Conservation (phyloP, 441 rosid species). For the Euphorbia corollata region DNA sequence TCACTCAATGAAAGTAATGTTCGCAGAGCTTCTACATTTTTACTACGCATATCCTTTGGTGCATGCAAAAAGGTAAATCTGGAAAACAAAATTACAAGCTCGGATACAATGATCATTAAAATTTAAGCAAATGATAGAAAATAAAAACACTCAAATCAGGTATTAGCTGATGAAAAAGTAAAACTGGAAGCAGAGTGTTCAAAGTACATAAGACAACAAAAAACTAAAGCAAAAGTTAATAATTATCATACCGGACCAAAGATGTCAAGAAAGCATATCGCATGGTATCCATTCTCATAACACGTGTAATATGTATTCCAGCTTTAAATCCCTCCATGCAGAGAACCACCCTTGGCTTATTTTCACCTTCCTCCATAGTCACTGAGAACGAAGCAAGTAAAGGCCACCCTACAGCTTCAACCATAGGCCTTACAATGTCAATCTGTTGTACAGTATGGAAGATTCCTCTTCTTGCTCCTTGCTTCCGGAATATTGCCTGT, state of each 20-base stretch:
- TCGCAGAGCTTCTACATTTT: slow-evolving; percentile 95
- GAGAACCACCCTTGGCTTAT: slow-evolving; percentile 78
- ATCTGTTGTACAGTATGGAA: slow-evolving; percentile 70
- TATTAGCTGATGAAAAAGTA: background rate
- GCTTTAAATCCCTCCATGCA: slow-evolving; percentile 99
- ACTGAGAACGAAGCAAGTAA: slow-evolving; percentile 97
- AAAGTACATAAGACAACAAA: slow-evolving; percentile 8
- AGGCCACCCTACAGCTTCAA: slow-evolving; percentile 99
- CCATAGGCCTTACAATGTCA: slow-evolving; percentile 93
- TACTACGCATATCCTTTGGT: slow-evolving; percentile 94
- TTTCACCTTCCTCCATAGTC: slow-evolving; percentile 99
- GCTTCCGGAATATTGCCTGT: slow-evolving; percentile 83
- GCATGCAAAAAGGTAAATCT: slow-evolving; percentile 99
- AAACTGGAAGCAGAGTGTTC: background rate
- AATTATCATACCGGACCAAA: slow-evolving; percentile 61
- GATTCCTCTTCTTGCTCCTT: slow-evolving; percentile 86
- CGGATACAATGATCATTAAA: slow-evolving; percentile 19
- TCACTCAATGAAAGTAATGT: slow-evolving; percentile 75
- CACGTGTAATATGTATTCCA: slow-evolving; percentile 83
- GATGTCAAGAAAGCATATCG: slow-evolving; percentile 98
- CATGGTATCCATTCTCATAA: slow-evolving; percentile 99
- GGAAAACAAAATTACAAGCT: slow-evolving; percentile 29
- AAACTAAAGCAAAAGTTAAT: slow-evolving; percentile 8
- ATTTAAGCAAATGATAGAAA: slow-evolving; percentile 6
- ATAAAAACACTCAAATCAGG: background rate